Base-by-base conservation (phyloP, 176 grass and related monocot genomes). In the Dactylis glomerata region DNA sequence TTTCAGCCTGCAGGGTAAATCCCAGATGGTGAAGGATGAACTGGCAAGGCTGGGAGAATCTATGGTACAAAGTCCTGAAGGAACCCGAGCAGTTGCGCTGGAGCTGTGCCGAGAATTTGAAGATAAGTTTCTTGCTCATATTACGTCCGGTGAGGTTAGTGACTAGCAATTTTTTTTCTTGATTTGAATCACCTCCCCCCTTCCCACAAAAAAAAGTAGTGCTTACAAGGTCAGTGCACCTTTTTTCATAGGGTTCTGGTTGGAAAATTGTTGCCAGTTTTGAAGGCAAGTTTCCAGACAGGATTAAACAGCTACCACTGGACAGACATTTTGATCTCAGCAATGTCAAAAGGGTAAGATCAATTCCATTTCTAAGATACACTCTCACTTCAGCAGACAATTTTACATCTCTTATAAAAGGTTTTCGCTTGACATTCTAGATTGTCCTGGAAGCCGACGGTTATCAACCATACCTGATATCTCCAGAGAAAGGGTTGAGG, bases 251-350 rank as follows among this genome's bases (percentile, higher is more conserved):
- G 94, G 94, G 92, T 20, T 91, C 94, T 78, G 94, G 94, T 32
- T 97, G 86, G 83, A 97, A 97, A 94, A 86, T 97, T 88, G 94
- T 97, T 84, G 94, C 94, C 47, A 97, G 94, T 86, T 97, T 97
- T 15, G 94, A 97, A 85, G 94, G 94, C 7, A 97, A 94, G 57
- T 97, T 97, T 76, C 94, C 94, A 33, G 92, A 90, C 47, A 94
- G 94, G 85, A 97, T 97, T 84, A 97, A 97, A 82, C 87, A 97
- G 76, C 82, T 97, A 80, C 94, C 94, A 22, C 16, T 97, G 70
- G 94, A 97, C 73, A 91, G 92, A 15, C 94, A 97, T 85, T 97
- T 97, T 76, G 94, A 97, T 66, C 79, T 97, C 45, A 97, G 78
- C 81, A 97, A 97, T 85, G 94, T 97, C 68, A 97, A 97, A 94